These are phyloP conservation scores for Iris macrosiphon DNA, from an alignment of 106 monocot genomes.

Conservation along the genomic window DNA sequence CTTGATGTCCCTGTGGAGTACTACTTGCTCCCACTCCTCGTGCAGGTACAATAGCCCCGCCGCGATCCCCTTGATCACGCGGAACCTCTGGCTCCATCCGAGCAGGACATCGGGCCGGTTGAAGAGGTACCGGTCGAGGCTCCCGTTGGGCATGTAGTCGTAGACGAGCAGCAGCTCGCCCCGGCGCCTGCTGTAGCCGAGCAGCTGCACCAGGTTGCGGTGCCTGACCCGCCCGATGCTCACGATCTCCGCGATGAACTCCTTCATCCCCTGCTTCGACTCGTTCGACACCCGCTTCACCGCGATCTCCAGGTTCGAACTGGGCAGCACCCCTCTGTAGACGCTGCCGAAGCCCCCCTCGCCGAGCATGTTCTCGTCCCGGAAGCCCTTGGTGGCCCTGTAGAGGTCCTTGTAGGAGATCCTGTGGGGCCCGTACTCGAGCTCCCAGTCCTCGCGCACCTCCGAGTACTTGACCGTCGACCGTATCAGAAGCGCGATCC, in stretches of 20 bases:
- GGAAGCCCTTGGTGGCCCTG: conserved; percentile 18
- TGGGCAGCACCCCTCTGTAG: conserved; percentile 14
- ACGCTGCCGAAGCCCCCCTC: conserved; percentile 20
- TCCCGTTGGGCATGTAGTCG: conserved; percentile 23
- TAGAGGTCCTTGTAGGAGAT: conserved; percentile 19
- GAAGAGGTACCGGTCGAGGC: conserved; percentile 17
- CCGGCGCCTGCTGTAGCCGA: conserved; percentile 15
- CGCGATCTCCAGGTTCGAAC: conserved; percentile 18
- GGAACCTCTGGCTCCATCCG: conserved; percentile 12
- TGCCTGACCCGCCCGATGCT: conserved; percentile 23
- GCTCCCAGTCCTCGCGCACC: conserved; percentile 21
- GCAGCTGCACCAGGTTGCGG: conserved; percentile 21
- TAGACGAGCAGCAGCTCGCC: conserved; percentile 24
- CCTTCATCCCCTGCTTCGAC: conserved; percentile 25
- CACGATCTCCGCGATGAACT: conserved; percentile 22
- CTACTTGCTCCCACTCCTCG: conserved; percentile 22
- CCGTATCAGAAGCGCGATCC: not conserved
- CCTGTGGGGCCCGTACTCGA: conserved; percentile 18
- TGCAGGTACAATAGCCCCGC: conserved; percentile 22
- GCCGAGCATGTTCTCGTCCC: conserved; percentile 11
- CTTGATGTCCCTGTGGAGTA: conserved; percentile 46
- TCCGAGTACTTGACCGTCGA: conserved; percentile 10
- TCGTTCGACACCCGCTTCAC: conserved; percentile 25
- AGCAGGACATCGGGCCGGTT: not conserved
- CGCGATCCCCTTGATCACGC: conserved; percentile 15